Evolutionary conservation across 495 filamentous ascomycete species (phyloP), one percentile per base, ranked within the genome.

Genomic region (Pyrenula aspistea): DNA sequence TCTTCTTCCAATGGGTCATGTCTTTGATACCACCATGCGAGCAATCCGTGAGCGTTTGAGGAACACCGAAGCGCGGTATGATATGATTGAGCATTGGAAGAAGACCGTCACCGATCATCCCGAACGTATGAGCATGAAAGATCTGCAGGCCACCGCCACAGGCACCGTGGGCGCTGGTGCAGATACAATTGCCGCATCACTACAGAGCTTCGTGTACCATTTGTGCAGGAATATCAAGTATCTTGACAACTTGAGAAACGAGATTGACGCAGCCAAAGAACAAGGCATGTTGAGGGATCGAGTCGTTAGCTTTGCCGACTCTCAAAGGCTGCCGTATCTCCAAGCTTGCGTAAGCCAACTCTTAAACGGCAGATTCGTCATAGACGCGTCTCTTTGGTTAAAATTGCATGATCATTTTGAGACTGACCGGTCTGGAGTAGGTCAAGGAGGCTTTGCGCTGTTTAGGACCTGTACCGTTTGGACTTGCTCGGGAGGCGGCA

Each of bases 401-500:
- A n/a, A n/a, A n/a, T n/a, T n/a, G n/a, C n/a, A n/a, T n/a, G n/a
- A n/a, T n/a, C n/a, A n/a, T n/a, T n/a, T n/a, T n/a, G n/a, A n/a
- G n/a, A n/a, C n/a, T n/a, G n/a, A n/a, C n/a, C n/a, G n/a, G n/a
- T n/a, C n/a, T n/a, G 10, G 21, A 25, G 4, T 19, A 71, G 68
- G 72, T 81, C 58, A 72, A 76, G 61, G 81, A 83, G 59, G 72
- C 77, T 19, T 76, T 76, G 24, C 79, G 77, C 2, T 81, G 62
- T 61, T 63, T 68, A 49, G 51, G 65, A 31, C 65, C 64, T 12
- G 65, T 70, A 3, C 54, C 49, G 11, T 54, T 61, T 12, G 57
- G 56, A 4, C 60, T 74, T 21, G 63, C 69, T 0, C 62, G 70
- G 2, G 63, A 71, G 1, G 66, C 59, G 0, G 70, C 69, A 2